These are phyloP conservation scores for Cryptococcus sp. DNA, from an alignment of 1,284 basidiomycete species.

Conservation along the genomic window DNA sequence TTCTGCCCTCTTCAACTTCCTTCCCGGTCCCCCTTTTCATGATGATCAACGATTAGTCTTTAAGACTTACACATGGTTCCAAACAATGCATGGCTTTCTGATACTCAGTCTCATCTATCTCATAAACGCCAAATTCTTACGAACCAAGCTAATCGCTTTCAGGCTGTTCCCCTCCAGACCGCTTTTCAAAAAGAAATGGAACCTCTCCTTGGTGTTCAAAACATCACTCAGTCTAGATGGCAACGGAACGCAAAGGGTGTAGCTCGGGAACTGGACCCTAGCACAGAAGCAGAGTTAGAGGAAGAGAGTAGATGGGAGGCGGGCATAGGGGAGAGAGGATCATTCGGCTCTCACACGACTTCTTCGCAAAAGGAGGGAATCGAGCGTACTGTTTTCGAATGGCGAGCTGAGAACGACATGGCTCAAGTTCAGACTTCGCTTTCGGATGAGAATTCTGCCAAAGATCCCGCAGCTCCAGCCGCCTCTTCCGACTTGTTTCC, in stretches of 20 bases:
- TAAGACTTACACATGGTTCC: conserved; percentile 48
- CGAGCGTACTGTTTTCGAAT: conserved; percentile 41
- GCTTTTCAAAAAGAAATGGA: conserved; percentile 45
- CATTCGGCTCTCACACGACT: conserved; percentile 22
- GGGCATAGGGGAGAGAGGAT: conserved; percentile 24
- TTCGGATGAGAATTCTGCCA: too few species aligned
- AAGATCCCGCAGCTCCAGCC: not conserved
- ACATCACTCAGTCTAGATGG: not conserved
- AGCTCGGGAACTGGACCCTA: conserved; percentile 26
- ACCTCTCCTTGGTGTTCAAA: conserved; percentile 31
- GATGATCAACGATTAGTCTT: conserved; percentile 51
- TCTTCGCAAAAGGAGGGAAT: conserved; percentile 11
- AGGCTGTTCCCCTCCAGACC: conserved; percentile 36
- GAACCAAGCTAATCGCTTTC: conserved; percentile 4
- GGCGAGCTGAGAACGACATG: conserved; percentile 28
- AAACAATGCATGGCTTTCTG: conserved; percentile 48
- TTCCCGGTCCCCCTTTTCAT: conserved; percentile 15
- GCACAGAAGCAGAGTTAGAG: conserved; percentile 28
- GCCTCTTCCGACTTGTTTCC: not conserved
- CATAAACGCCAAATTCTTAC: not conserved
- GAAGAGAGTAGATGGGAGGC: conserved; percentile 38
- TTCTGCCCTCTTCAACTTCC: conserved; percentile 4
- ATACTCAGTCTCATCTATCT: conserved; percentile 10
- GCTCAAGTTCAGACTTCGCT: conserved; percentile 2
- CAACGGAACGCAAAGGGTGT: conserved; percentile 1